Evolutionary conservation across 441 rosid genomes (phyloP), one percentile per base, ranked within the genome.

Genomic region (Aquilaria agallochum): DNA sequence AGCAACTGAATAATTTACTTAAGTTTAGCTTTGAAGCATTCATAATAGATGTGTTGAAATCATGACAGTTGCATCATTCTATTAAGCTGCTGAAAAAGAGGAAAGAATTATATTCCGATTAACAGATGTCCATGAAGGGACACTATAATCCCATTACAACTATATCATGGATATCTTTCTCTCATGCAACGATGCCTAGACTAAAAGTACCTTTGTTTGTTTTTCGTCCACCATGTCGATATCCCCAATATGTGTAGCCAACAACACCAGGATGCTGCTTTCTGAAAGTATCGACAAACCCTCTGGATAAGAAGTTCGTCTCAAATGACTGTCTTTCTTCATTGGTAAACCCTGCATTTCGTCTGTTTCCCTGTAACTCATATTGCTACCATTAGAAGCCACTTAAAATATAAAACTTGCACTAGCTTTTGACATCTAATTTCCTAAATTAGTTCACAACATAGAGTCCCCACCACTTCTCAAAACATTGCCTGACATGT

Each of bases 231-330:
- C 97, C 95, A 70, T 81, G 89, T 50, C 99, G 82, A 68, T 87
- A 94, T 64, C 94, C 97, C 97, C 97, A 94, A 55, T 94, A 94
- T 63, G 96, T 87, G 70, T 90, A 94, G 63, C 93, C 98, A 2
- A 90, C 89, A 70, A 73, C 92, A 73, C 77, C 81, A 27, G 95
- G 96, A 73, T 91, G 89, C 64, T 91, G 96, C 49, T 71, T 86
- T 74, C 98, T 81, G 70, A 89, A 94, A 58, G 96, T 91, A 71
- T 94, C 98, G 11, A 94, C 89, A 13, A 89, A 81, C 13, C 99
- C 96, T 65, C 71, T 83, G 8, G 91, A 87, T 74, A 94, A 85
- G 60, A 85, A 91, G 80, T 86, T 94, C 53, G 68, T 62, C 31
- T 82, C 84, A 70, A 91, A 94, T 8, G 99, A 91, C 69, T 91